These are phyloP conservation scores for Ganoderma resinaceum DNA, from an alignment of 1,284 basidiomycete species.

Conservation along the genomic window DNA sequence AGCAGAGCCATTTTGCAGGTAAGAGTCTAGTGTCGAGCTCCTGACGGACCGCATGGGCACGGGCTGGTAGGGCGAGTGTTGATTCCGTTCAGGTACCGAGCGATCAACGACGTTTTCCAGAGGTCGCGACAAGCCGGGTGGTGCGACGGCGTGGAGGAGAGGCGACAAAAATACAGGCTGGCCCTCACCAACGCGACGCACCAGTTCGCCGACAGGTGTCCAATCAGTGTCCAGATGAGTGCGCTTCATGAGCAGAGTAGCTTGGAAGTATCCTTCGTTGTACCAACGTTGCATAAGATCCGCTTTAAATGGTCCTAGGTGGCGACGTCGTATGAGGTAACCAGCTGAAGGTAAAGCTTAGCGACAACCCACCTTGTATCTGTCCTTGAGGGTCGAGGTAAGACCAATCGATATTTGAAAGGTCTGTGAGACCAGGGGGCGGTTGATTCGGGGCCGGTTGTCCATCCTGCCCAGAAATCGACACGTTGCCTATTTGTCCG, in stretches of 20 bases:
- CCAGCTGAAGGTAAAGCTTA: conserved; percentile 2
- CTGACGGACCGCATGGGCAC: conserved; percentile 65
- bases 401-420: conserved; percentile 84
- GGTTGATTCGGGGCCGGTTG: conserved; percentile 24
- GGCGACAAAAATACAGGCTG: conserved; percentile 72
- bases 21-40: conserved; percentile 65
- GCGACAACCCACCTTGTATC: conserved; percentile 73
- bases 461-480: conserved; percentile 20
- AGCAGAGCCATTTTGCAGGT: conserved; percentile 56
- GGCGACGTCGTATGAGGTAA: conserved; percentile 16
- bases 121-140: conserved; percentile 61
- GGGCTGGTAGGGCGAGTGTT: conserved; percentile 66
- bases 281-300: conserved; percentile 97
- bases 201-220: conserved; percentile 67
- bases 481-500: conserved; percentile 14
- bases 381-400: conserved; percentile 92
- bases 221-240: conserved; percentile 70
- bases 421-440: conserved; percentile 59
- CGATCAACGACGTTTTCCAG: conserved; percentile 53
- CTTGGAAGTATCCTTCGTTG: conserved; percentile 90
- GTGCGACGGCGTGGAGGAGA: conserved; percentile 46
- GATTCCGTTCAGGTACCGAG: conserved; percentile 44
- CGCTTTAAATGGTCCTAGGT: conserved; percentile 87
- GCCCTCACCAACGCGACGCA: conserved; percentile 52
- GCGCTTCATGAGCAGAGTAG: conserved; percentile 86